Evolutionary conservation across 305 asterid genomes (phyloP).

Genomic region (Fraxinus velutina): DNA sequence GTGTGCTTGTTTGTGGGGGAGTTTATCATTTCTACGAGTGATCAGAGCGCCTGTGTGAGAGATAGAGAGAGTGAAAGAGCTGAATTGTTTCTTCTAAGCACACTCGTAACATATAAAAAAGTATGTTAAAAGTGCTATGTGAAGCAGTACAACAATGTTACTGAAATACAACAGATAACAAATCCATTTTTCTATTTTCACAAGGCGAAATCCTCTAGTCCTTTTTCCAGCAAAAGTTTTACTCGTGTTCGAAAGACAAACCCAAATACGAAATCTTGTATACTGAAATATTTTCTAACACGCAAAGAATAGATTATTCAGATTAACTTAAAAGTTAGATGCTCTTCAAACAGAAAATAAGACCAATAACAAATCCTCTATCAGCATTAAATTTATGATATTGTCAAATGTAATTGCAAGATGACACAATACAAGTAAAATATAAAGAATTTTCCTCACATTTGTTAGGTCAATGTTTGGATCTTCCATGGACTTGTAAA

Average conservation of each 20-base stretch:
- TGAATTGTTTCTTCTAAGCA: neutral
- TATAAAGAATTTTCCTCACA: constrained; percentile 44
- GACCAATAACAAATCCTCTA: constrained; percentile 16
- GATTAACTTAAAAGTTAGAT: neutral
- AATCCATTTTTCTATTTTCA: constrained; percentile 5
- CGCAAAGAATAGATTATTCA: neutral
- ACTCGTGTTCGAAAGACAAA: neutral
- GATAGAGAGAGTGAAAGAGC: neutral
- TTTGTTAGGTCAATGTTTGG: constrained; percentile 82
- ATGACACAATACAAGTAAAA: constrained; percentile 3
- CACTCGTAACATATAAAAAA: neutral
- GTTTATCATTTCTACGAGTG: neutral
- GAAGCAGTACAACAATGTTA: constrained; percentile 5
- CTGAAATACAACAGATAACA: neutral
- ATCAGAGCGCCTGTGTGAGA: neutral
- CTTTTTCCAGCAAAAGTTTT: constrained; percentile 3
- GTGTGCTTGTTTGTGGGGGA: neutral
- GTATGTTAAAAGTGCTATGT: neutral
- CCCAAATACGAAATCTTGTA: neutral
- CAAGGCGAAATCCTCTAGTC: neutral
- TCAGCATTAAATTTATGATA: constrained; percentile 13
- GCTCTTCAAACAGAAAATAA: constrained; percentile 7
- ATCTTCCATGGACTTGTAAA: constrained; percentile 95
- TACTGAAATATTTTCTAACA: neutral
- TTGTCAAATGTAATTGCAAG: constrained; percentile 1